Evolutionary conservation across 768 basidiomycete genomes (phyloP).

Genomic region (Daedaleopsis sinensis): DNA sequence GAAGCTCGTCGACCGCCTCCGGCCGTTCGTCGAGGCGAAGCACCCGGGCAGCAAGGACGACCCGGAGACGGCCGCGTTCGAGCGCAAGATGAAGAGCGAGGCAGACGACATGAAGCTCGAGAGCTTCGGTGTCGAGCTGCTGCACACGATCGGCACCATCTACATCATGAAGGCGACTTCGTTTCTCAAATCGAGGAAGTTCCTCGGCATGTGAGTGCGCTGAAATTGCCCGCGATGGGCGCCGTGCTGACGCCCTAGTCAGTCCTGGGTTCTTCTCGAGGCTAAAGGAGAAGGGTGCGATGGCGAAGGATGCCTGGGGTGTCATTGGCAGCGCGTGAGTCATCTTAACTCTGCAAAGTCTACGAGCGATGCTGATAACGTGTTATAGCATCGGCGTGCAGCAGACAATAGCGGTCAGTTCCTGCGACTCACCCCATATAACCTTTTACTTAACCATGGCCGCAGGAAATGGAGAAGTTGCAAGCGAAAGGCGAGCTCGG

Average conservation of each 20-base stretch:
- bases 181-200: conserved; percentile 88
- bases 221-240: neutral
- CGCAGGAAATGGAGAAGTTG: conserved; percentile 85
- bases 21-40: conserved; percentile 91
- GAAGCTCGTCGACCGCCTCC: conserved; percentile 82
- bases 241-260: neutral
- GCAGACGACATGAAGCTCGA: conserved; percentile 96
- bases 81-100: conserved; percentile 76
- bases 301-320: conserved; percentile 97
- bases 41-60: conserved; percentile 81
- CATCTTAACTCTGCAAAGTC: neutral
- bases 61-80: conserved; percentile 79
- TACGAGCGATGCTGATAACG: neutral
- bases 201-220: conserved; percentile 78
- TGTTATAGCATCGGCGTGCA: conserved; percentile 66
- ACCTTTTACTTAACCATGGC: conserved; percentile 23
- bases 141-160: conserved; percentile 89
- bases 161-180: conserved; percentile 94
- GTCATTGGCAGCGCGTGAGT: conserved; percentile 93
- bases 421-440: neutral
- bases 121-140: conserved; percentile 94
- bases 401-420: conserved; percentile 59
- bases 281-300: conserved; percentile 90
- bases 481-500: conserved; percentile 87
- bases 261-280: conserved; percentile 92